These are phyloP conservation scores for Ogataea methylovora DNA, from an alignment of 805 yeast species.

Conservation along the genomic window DNA sequence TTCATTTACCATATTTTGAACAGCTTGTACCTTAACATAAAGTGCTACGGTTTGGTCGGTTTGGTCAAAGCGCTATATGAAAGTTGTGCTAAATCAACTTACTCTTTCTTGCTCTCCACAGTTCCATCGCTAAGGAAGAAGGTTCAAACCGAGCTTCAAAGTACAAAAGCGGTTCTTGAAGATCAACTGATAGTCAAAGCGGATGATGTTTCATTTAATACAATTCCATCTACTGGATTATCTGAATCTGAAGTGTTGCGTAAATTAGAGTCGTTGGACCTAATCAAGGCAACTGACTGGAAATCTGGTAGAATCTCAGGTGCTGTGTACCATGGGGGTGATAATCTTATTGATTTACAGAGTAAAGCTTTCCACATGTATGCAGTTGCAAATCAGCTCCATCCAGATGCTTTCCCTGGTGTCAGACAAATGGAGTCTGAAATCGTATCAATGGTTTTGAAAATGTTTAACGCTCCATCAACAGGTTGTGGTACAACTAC, in stretches of 20 bases:
- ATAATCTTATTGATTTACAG: constrained; percentile 67
- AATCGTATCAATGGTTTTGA: constrained; percentile 84
- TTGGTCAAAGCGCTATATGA: constrained; percentile 4
- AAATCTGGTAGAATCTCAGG: constrained; percentile 82
- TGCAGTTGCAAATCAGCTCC: constrained; percentile 88
- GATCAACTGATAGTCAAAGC: constrained; percentile 49
- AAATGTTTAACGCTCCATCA: constrained; percentile 71
- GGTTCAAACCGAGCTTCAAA: constrained; percentile 53
- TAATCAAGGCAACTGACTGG: constrained; percentile 44
- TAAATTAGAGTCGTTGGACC: constrained; percentile 40
- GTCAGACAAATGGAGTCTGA: constrained; percentile 95
- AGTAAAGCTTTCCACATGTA: constrained; percentile 66
- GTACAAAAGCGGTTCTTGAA: constrained; percentile 45
- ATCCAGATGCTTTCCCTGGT: constrained; percentile 96
- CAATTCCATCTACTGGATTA: constrained; percentile 58
- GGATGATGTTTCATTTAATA: constrained; percentile 31
- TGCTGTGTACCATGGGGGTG: constrained; percentile 94
- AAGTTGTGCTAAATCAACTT: constrained; percentile 4
- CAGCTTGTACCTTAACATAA: too few species aligned
- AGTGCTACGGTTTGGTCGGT: constrained; percentile 14
- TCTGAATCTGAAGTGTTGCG: constrained; percentile 34
- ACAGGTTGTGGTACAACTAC: constrained; percentile 74
- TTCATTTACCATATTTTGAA: too few species aligned
- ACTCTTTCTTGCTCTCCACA: constrained; percentile 9
- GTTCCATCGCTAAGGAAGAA: constrained; percentile 38